These are phyloP conservation scores for Tricholoma flavovirens DNA, from an alignment of 768 basidiomycete species.

Conservation along the genomic window DNA sequence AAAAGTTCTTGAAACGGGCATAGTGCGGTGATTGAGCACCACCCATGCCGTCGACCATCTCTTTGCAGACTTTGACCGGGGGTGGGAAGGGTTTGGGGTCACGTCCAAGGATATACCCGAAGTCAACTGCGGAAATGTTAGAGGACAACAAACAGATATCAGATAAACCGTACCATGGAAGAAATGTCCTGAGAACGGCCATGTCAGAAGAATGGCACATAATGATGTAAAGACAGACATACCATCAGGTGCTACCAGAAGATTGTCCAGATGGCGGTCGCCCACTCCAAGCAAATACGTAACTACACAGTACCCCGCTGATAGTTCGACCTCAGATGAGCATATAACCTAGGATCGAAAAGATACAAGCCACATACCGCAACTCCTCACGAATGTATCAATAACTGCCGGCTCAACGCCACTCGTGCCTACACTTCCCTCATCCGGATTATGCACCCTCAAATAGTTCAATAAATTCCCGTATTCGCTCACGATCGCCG, in stretches of 20 bases:
- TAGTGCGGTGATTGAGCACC: conserved; percentile 94
- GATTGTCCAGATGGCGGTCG: conserved; percentile 93
- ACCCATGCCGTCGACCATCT: conserved; percentile 99
- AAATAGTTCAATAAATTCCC: conserved; percentile 86
- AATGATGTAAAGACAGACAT: conserved; percentile 15
- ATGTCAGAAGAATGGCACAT: conserved; percentile 1
- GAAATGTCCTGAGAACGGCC: conserved; percentile 63
- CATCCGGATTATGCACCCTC: conserved; percentile 82
- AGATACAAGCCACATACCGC: conserved; percentile 55
- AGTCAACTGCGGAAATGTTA: conserved; percentile 64
- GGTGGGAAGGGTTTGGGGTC: conserved; percentile 98
- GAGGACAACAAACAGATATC: neutral
- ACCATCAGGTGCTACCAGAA: conserved; percentile 91
- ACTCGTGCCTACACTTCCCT: conserved; percentile 89
- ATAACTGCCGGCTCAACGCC: conserved; percentile 93
- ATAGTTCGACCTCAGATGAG: conserved; percentile 11
- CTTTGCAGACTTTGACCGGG: conserved; percentile 96
- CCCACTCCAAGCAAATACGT: conserved; percentile 96
- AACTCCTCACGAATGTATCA: conserved; percentile 95
- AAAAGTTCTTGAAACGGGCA: conserved; percentile 91
- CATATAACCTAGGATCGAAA: neutral
- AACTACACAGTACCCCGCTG: conserved; percentile 97
- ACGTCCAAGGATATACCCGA: conserved; percentile 95
- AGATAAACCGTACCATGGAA: conserved; percentile 67
- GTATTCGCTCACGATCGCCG: conserved; percentile 89